Base-by-base conservation (phyloP, 192 early-diverging fungal genomes). In the Cetraspora pellucida region DNA sequence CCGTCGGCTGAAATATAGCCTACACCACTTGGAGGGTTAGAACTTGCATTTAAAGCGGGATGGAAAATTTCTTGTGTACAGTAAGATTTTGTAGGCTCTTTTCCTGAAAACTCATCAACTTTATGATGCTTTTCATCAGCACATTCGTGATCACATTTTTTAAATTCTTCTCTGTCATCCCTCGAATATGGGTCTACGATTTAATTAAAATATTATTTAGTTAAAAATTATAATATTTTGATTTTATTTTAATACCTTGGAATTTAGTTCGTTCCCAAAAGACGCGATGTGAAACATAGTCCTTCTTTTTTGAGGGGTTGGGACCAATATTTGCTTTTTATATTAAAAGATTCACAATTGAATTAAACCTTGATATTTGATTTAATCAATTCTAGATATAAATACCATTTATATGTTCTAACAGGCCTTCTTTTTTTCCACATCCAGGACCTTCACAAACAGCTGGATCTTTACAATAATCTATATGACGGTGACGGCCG, bases 181-280 rank as follows among this genome's bases (percentile, higher is more conserved):
- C 46, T 59, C 2, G 23, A 76, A 8, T 83, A 84, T 43, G 82
- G 82, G 58, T 83, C 82, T 78, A 66, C 19, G 2, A 28, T 43
- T 28, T 11, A 43, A 52, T 19, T 64, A 65, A 16, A 64, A 63
- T 5, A 28, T 70, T 10, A 46, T 37, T 28, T 30, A 11, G 2
- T 10, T 3, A 9, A 10, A 23, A 16, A 46, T 27, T 75, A 7
- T 55, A 23, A 81, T 83, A 14, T 68, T 72, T 27, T 30, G 10
- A 23, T 14, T 14, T 2, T 73, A 4, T 9, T 21, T 60, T 19
- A 45, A n/a, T 74, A 78, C 77, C 81, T 57, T 65, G 50, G 49
- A 83, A 83, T 10, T 67, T 78, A 59, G 77, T 81, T 44, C 82
- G 74, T 71, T 84, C 60, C 82, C 82, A 83, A 46, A 44, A 83